Conservation (phyloP, 2,329 filamentous ascomycete species). For the Cyanodermella asteris region DNA sequence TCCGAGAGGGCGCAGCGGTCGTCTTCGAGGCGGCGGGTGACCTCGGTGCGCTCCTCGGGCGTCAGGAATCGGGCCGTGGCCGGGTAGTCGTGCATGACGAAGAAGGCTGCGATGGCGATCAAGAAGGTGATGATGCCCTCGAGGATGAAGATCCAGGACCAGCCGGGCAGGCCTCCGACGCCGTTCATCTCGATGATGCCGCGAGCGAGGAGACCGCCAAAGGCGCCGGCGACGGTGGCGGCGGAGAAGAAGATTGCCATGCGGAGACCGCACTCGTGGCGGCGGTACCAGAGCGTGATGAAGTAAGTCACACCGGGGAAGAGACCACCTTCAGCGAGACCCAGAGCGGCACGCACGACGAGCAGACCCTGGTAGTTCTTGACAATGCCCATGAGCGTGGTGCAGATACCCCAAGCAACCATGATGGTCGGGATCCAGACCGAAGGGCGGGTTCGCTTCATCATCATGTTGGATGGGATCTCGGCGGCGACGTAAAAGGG, state of each 20-base stretch:
- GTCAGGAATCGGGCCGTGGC: conserved; percentile 22
- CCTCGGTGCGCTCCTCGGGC: conserved; percentile 17
- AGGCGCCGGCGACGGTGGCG: conserved; percentile 27
- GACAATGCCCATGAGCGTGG: too few relatives aligned
- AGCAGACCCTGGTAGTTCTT: background rate
- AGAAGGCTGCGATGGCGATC: conserved; percentile 20
- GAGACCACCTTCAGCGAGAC: background rate
- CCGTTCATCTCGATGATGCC: conserved; percentile 31
- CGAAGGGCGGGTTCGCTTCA: conserved; percentile 26
- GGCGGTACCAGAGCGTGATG: conserved; percentile 24
- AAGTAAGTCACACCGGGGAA: conserved; percentile 14
- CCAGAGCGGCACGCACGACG: background rate
- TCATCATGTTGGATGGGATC: conserved; percentile 21
- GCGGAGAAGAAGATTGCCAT: conserved; percentile 26
- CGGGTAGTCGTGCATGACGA: conserved; percentile 24
- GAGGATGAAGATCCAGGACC: conserved; percentile 29
- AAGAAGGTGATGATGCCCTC: conserved; percentile 25
- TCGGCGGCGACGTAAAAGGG: conserved; percentile 18
- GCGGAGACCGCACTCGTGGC: conserved; percentile 20
- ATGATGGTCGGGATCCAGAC: conserved; percentile 31
- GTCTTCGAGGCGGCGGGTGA: conserved; percentile 17
- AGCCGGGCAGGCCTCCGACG: conserved; percentile 22
- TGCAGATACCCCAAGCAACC: conserved; percentile 19
- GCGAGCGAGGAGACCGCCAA: conserved; percentile 29
- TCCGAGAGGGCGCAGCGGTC: conserved; percentile 18